Evolutionary conservation across 129 eudicot species (phyloP), one percentile per base, ranked within the genome.

Genomic region (Pittosporum tobira): DNA sequence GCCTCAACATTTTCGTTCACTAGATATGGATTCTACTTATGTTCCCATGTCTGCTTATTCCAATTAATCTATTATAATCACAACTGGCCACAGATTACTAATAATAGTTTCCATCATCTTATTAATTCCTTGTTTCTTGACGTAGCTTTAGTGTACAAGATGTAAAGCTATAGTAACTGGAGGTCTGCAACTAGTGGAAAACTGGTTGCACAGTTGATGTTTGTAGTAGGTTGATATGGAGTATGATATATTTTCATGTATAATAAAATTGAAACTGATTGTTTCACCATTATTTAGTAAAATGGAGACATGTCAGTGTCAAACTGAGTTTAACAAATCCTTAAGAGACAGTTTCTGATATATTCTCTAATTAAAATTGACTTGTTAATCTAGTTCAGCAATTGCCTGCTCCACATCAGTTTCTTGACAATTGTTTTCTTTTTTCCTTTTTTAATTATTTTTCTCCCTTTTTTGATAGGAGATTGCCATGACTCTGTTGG

Each of bases 401-500:
- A 36, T 40, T 38, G 51, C 20, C 43, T 34, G 36, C 21, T 48
- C 10, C 56, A 5, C 56, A 6, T 24, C 13, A 26, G 1, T 12
- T 52, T 52, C 16, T 52, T 52, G 34, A 8, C 38, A 24, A 30
- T 0, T 42, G 42, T 24, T 53, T 0, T n/a, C 34, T 21, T 61
- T 51, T n/a, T n/a, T n/a, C n/a, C n/a, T n/a, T n/a, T n/a, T n/a
- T n/a, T n/a, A n/a, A n/a, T n/a, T n/a, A n/a, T n/a, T n/a, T n/a
- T n/a, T n/a, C n/a, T 2, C 31, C 11, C 18, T 50, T 16, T 16
- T 66, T 61, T 53, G 42, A 53, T 45, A 93, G 99, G 99, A 72
- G 96, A 93, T 71, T 93, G 99, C 75, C 99, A 93, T 77, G 96
- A 93, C 54, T 59, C 85, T 36, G 67, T 61, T 72, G 94, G 91